A percentile compares a stretch with the other conserved stretches of the same genome.
Conservation (phyloP, 257 asterid genomes). For the Ophiorrhiza pumila region DNA sequence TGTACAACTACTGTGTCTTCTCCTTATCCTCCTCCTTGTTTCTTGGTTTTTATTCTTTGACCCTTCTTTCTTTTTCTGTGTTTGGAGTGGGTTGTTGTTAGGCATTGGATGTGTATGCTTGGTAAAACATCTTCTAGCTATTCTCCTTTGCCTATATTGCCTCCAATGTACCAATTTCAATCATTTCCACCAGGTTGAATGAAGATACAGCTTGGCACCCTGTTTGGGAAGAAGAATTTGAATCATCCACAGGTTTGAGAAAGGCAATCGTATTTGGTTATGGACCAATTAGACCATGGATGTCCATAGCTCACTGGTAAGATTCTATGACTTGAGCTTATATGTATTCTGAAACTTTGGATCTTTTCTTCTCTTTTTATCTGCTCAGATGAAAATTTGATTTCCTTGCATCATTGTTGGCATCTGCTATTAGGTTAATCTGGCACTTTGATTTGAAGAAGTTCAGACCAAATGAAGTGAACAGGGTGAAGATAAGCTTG, state of each 20-base stretch:
- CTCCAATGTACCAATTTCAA: conserved; percentile 10
- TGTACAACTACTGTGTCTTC: neutral
- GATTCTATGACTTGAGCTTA: conserved; percentile 8
- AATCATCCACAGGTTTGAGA: conserved; percentile 48
- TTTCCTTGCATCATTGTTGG: neutral
- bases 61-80: neutral
- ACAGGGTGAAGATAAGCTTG: conserved; percentile 89
- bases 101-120: neutral
- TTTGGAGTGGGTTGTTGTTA: neutral
- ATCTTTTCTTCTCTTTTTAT: neutral
- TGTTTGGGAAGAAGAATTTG: conserved; percentile 54
- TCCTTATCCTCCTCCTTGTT: neutral
- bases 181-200: conserved; percentile 52
- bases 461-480: conserved; percentile 86
- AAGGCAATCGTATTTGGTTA: conserved; percentile 74
- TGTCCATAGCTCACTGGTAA: conserved; percentile 96
- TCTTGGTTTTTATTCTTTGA: neutral
- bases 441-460: conserved; percentile 77
- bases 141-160: conserved; percentile 13
- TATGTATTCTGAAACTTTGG: neutral
- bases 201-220: conserved; percentile 99
- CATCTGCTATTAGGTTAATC: conserved; percentile 46
- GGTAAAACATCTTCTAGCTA: neutral
- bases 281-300: conserved; percentile 84
- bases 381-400: neutral